phyloP scores from a whole-genome alignment of 108 stramenopile genomes.

The Pseudonitzschia pungens region DNA sequence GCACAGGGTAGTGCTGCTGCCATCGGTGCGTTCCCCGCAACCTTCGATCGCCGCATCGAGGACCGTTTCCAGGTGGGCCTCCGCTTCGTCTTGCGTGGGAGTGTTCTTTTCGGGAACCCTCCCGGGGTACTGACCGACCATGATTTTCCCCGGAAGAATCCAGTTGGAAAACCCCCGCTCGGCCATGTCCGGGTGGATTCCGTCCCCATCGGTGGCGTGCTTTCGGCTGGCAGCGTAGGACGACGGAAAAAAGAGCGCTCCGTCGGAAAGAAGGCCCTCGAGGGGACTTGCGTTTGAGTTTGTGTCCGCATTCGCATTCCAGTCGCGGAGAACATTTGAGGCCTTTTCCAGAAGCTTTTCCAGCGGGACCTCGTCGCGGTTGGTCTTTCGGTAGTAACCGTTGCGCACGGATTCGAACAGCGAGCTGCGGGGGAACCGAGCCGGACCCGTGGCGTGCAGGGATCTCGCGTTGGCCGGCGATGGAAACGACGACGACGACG shows the following conservation, averaged over 20 bases:
- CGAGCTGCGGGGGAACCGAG: background rate
- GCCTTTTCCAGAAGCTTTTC: conserved; percentile 8
- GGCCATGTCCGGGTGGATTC: background rate
- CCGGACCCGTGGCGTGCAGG: background rate
- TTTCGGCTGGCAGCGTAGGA: background rate
- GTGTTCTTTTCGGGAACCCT: conserved; percentile 53
- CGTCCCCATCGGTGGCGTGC: background rate
- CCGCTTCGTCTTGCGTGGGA: conserved; percentile 39
- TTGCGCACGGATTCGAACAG: background rate
- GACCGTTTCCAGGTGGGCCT: conserved; percentile 46
- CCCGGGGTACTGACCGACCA: conserved; percentile 77
- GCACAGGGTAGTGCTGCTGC: conserved; percentile 17
- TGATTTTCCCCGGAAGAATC: conserved; percentile 59
- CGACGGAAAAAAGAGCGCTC: background rate
- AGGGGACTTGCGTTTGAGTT: background rate
- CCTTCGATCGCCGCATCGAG: conserved; percentile 1
- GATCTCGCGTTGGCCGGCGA: background rate
- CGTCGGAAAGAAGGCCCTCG: background rate
- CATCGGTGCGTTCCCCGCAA: background rate
- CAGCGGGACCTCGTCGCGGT: conserved; percentile 4
- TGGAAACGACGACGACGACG: background rate
- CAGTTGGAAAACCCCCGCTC: conserved; percentile 66
- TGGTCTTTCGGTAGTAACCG: conserved; percentile 8
- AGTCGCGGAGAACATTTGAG: background rate
- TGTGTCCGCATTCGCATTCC: background rate